A percentile compares a stretch with the other conserved stretches of the same genome.
Evolutionary conservation across 1,139 yeast species (phyloP).

Genomic region (Debaryomycetaceae sp.): DNA sequence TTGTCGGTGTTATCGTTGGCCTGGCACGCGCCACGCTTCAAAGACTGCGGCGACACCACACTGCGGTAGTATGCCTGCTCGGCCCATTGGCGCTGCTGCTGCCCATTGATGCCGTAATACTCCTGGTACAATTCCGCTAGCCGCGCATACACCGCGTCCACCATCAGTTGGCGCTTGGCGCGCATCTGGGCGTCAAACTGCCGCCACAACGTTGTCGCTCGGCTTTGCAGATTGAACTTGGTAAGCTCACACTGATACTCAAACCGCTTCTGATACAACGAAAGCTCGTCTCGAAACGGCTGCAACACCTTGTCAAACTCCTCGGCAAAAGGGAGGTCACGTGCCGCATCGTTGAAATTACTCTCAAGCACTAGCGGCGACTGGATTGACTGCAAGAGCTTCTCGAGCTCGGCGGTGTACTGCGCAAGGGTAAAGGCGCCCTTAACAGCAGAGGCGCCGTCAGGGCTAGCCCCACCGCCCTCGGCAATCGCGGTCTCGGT

Average conservation of each 20-base stretch:
- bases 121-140: conserved; percentile 24
- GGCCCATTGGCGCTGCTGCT: conserved; percentile 11
- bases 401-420: conserved; percentile 27
- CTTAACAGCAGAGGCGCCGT: not conserved
- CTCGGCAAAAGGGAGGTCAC: conserved; percentile 26
- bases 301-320: conserved; percentile 24
- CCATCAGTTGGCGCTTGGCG: conserved; percentile 20
- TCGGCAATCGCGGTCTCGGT: conserved; percentile 29
- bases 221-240: conserved; percentile 19
- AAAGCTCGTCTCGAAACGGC: conserved; percentile 23
- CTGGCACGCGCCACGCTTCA: conserved; percentile 13
- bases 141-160: conserved; percentile 21
- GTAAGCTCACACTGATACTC: conserved; percentile 26
- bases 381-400: conserved; percentile 24
- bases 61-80: conserved; percentile 31
- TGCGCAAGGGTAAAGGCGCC: conserved; percentile 19
- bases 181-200: conserved; percentile 24
- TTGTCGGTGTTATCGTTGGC: conserved; percentile 22
- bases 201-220: conserved; percentile 31
- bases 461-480: conserved; percentile 1
- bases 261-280: conserved; percentile 25
- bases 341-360: conserved; percentile 13
- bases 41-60: conserved; percentile 18
- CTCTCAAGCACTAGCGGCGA: conserved; percentile 35
- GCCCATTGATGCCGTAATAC: conserved; percentile 18